A percentile compares a stretch with the other conserved stretches of the same genome.
These are phyloP conservation scores for Huiozyma naganishii DNA, from an alignment of 805 yeast genomes.

Conservation along the genomic window DNA sequence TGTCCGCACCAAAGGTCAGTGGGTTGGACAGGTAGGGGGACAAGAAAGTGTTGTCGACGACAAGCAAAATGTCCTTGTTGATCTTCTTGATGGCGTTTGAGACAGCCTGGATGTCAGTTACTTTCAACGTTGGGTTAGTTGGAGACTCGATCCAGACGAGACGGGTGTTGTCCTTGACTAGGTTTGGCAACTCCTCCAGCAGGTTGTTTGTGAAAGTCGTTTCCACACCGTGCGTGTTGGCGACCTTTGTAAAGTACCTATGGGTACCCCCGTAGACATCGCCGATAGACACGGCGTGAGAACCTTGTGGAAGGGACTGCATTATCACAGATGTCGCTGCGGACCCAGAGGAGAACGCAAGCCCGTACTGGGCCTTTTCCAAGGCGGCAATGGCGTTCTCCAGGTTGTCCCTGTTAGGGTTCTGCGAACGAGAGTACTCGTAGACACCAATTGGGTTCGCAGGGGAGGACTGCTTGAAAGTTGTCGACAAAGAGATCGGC, in stretches of 20 bases:
- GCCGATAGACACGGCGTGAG: conserved; percentile 69
- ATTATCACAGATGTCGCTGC: conserved; percentile 71
- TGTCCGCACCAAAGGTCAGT: conserved; percentile 70
- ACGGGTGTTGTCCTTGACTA: conserved; percentile 52
- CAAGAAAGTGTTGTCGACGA: conserved; percentile 81
- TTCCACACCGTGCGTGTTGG: conserved; percentile 64
- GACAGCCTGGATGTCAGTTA: conserved; percentile 64
- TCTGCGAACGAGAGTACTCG: conserved; percentile 77
- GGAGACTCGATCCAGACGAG: conserved; percentile 86
- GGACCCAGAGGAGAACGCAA: conserved; percentile 79
- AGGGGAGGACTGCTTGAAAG: conserved; percentile 74
- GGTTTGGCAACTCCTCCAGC: conserved; percentile 43
- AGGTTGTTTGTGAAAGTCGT: conserved; percentile 59
- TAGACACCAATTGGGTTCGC: conserved; percentile 66
- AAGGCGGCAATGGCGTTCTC: conserved; percentile 71
- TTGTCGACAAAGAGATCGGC: conserved; percentile 73
- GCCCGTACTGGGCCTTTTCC: conserved; percentile 63
- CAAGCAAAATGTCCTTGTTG: conserved; percentile 46
- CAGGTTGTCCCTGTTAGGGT: conserved; percentile 77
- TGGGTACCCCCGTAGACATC: conserved; percentile 91
- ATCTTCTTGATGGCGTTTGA: conserved; percentile 39
- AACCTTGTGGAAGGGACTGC: conserved; percentile 60
- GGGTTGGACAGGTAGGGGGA: conserved; percentile 86
- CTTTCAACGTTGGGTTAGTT: conserved; percentile 74
- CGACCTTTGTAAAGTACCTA: conserved; percentile 81